Base-by-base conservation (phyloP, 2,329 filamentous ascomycete species). In the Penicillium sclerotiorum region DNA sequence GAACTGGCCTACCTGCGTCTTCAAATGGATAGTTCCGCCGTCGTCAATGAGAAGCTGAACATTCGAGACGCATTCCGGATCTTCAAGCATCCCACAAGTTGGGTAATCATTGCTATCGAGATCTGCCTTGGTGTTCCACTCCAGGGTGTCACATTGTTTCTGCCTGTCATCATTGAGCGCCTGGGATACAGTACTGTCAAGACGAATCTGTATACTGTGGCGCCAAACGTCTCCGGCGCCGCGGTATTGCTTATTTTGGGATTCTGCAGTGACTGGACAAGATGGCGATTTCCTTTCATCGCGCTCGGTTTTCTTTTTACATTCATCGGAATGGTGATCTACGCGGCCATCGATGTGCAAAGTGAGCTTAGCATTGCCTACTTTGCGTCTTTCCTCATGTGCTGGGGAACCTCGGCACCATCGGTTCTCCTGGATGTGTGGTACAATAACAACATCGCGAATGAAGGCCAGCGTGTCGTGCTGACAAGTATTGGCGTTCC, bases 381-480 rank as follows among this genome's bases (percentile, higher is more conserved):
- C 63, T 89, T 84, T 57, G 85, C 86, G 4, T 83, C 79, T 41
- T 90, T 89, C 64, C 85, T 90, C 82, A 88, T 89, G 84, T 85
- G 82, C 7, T 88, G 85, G 57, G 61, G 61, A 21, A 61, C 84
- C 79, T n/a, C 86, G 83, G 2, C 86, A 83, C 0, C 85, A 78
- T 6, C 86, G 85, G 23, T 75, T 88, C 22, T 75, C 86, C 13
- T 63, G 5, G 69, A 83, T 57, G 71, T 80, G 55, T 85, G 82
- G 84, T 89, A 89, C 70, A 89, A 88, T 71, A 90, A 90, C 74
- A 90, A 90, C 65, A 81, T 89, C 47, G 86, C 86, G 1, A 80
- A 90, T 59, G 87, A 90, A 69, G 84, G 85, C 47, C 79, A 82
- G 25, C 82, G 87, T 40, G 76, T 88, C 2, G 77, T 83, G 1